A percentile compares a stretch with the other conserved stretches of the same genome.
phyloP scores from a whole-genome alignment of 257 asterid species.

The Solanum appendiculatum region DNA sequence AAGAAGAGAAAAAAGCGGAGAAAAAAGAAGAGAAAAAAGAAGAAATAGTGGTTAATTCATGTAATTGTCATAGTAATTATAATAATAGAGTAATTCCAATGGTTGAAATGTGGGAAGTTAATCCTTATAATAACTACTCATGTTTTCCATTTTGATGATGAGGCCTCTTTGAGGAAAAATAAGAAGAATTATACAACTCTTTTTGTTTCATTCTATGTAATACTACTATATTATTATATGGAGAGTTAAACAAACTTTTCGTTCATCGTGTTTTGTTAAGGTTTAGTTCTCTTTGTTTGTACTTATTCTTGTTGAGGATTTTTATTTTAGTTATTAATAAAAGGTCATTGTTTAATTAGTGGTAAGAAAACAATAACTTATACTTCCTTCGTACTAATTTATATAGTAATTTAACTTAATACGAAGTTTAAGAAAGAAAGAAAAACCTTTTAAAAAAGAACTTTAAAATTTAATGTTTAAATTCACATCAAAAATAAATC shows the following conservation, averaged over 20 bases:
- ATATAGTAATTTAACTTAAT: no score
- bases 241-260: background rate
- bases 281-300: background rate
- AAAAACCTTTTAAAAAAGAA: no score
- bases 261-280: background rate
- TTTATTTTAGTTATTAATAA: background rate
- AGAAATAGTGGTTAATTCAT: background rate
- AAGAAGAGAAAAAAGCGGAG: conserved; percentile 4
- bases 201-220: background rate
- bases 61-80: background rate
- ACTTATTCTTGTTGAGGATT: background rate
- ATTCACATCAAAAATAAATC: no score
- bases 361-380: background rate
- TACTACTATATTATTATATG: background rate
- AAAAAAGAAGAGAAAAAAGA: background rate
- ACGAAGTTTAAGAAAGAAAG: no score
- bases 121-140: background rate
- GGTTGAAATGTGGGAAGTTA: background rate
- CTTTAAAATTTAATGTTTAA: no score
- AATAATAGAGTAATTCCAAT: background rate
- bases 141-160: background rate
- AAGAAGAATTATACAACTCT: background rate
- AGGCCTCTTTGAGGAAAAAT: background rate
- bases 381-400: fast-evolving
- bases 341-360: background rate